Evolutionary conservation across 371 early-diverging fungal species (phyloP).

Genomic region (Mortierella sp.): DNA sequence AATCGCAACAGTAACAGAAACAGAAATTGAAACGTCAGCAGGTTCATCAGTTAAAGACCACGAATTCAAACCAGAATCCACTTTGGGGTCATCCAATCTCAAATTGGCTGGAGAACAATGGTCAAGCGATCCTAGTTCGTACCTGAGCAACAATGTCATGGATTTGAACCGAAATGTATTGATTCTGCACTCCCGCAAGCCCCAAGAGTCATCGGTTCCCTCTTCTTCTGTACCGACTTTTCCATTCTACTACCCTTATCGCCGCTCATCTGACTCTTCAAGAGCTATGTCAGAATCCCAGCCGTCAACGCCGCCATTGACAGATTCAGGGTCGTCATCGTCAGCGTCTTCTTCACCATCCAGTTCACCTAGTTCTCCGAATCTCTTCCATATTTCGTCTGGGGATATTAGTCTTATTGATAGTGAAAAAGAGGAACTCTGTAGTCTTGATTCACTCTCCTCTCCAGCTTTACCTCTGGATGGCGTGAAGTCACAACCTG

Average conservation of each 20-base stretch:
- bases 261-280: slow-evolving; percentile 23
- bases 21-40: not conserved
- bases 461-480: slow-evolving; percentile 17
- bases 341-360: slow-evolving; percentile 44
- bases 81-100: slow-evolving; percentile 10
- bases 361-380: slow-evolving; percentile 37
- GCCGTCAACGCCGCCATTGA: slow-evolving; percentile 38
- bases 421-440: slow-evolving; percentile 26
- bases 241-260: slow-evolving; percentile 13
- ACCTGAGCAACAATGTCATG: slow-evolving; percentile 43
- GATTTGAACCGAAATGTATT: slow-evolving; percentile 51
- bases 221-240: slow-evolving; percentile 16
- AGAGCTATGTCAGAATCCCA: slow-evolving; percentile 35
- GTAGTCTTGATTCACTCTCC: slow-evolving; percentile 23
- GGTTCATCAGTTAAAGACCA: not conserved
- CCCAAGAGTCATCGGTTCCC: slow-evolving; percentile 16
- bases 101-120: slow-evolving; percentile 38
- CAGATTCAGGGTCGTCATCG: slow-evolving; percentile 36
- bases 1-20: slow-evolving; percentile 6
- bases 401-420: not conserved
- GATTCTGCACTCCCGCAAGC: slow-evolving; percentile 51
- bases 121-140: slow-evolving; percentile 52
- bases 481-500: slow-evolving; percentile 21
- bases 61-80: slow-evolving; percentile 13
- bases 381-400: slow-evolving; percentile 7